These are phyloP conservation scores for Lasiodiplodia sp. DNA, from an alignment of 2,329 filamentous ascomycete genomes.

Conservation along the genomic window DNA sequence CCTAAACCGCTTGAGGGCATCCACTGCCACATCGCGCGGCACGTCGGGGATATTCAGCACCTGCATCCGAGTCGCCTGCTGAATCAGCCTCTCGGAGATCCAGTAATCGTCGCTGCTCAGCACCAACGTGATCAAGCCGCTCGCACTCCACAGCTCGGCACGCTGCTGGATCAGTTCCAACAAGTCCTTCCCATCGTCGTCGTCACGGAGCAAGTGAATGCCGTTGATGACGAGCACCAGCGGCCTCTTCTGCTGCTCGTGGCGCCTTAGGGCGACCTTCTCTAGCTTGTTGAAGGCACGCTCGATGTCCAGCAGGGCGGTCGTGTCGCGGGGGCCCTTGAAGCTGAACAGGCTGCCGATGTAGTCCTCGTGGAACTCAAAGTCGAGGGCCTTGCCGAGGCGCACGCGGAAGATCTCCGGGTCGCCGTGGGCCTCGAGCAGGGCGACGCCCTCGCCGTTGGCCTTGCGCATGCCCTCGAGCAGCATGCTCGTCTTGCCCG, in stretches of 20 bases:
- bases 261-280: constrained; percentile 78
- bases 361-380: constrained; percentile 92
- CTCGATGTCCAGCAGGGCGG: constrained; percentile 86
- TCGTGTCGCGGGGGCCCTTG: constrained; percentile 83
- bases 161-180: constrained; percentile 89
- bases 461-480: constrained; percentile 89
- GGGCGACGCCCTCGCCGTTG: constrained; percentile 80
- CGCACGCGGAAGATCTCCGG: constrained; percentile 88
- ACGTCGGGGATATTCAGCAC: constrained; percentile 82
- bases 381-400: constrained; percentile 86
- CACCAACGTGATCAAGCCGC: constrained; percentile 82
- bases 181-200: constrained; percentile 84
- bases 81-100: constrained; percentile 89
- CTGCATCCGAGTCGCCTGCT: constrained; percentile 87
- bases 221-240: constrained; percentile 87
- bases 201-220: constrained; percentile 82
- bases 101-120: constrained; percentile 95
- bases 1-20: constrained; percentile 76
- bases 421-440: constrained; percentile 92
- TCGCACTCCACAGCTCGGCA: constrained; percentile 89
- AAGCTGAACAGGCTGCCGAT: constrained; percentile 92
- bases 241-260: constrained; percentile 66
- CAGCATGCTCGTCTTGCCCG: constrained; percentile 90
- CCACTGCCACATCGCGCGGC: constrained; percentile 73
- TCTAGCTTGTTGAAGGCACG: constrained; percentile 92